Evolutionary conservation across 108 stramenopile species (phyloP), one percentile per base, ranked within the genome.

Genomic region (Nitzschia inconspicua): DNA sequence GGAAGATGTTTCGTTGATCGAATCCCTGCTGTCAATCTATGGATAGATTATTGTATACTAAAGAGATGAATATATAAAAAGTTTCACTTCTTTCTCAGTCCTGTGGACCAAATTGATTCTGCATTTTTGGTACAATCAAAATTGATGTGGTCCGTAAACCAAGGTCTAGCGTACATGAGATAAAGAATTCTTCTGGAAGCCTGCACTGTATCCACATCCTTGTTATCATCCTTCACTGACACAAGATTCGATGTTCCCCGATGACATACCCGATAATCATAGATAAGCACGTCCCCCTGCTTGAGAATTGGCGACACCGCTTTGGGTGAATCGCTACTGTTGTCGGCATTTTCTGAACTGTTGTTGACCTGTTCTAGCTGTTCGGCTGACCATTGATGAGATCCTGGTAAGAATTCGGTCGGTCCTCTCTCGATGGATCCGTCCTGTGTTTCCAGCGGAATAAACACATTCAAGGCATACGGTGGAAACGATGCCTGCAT

Each of bases 261-360:
- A 68, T 82, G 81, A 42, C 81, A 82, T 2, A 74, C 53, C 13
- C 77, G 71, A 59, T 82, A 82, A 32, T 82, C 81, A 30, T 82
- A 82, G 16, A 82, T 55, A 39, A 82, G 44, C 13, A 59, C 66
- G 69, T 82, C 81, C 4, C 81, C 81, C 37, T 34, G 18, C 46
- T 29, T 63, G 57, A 78, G 41, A 3, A 63, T 41, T 9, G 76
- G 73, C 24, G 39, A 50, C 26, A 78, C 48, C 24, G 75, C 50
- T 1, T 50, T 44, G 27, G 63, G 27, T 10, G 40, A 40, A 1
- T 39, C 27, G 19, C 55, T 37, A 13, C 13, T 39, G 2, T 40
- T 25, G 4, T 53, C 24, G 8, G 22, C 37, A 24, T 53, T 27
- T 3, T 28, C 25, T 25, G 37, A 25, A 11, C 20, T 27, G 39